Evolutionary conservation across 2,329 filamentous ascomycete species (phyloP).

Genomic region (Penicillium hordei): DNA sequence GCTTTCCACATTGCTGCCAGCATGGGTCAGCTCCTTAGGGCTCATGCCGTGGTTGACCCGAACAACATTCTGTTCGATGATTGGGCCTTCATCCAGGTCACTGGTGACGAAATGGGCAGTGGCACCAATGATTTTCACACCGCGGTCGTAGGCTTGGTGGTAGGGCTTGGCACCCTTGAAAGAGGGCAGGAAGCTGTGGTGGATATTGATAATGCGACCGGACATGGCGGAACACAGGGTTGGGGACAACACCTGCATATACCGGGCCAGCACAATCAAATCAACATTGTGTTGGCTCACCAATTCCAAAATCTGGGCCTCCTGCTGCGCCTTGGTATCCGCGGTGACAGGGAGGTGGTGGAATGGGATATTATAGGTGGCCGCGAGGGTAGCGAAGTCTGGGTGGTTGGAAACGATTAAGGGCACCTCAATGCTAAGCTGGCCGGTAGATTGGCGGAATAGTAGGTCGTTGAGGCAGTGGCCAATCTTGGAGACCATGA

Average conservation of each 20-base stretch:
- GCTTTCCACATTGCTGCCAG: slow-evolving; percentile 81
- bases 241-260: slow-evolving; percentile 83
- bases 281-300: slow-evolving; percentile 69
- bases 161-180: slow-evolving; percentile 90
- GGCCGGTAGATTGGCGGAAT: slow-evolving; percentile 72
- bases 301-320: slow-evolving; percentile 68
- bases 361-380: slow-evolving; percentile 75
- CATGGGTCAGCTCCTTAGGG: slow-evolving; percentile 72
- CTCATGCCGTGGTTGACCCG: slow-evolving; percentile 75
- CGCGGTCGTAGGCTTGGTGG: slow-evolving; percentile 81
- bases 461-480: slow-evolving; percentile 83
- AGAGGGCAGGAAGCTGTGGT: slow-evolving; percentile 80
- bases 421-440: slow-evolving; percentile 73
- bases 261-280: slow-evolving; percentile 76
- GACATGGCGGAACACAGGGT: slow-evolving; percentile 74
- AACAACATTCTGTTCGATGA: slow-evolving; percentile 80
- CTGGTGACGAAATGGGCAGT: slow-evolving; percentile 85
- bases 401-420: slow-evolving; percentile 81
- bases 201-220: slow-evolving; percentile 88
- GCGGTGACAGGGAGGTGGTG: slow-evolving; percentile 76
- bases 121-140: slow-evolving; percentile 85
- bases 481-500: slow-evolving; percentile 88
- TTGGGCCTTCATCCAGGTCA: slow-evolving; percentile 81
- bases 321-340: slow-evolving; percentile 74
- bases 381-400: slow-evolving; percentile 67